Evolutionary conservation across 164 flowering plant genomes (phyloP).

Genomic region (Stephania cephalantha): DNA sequence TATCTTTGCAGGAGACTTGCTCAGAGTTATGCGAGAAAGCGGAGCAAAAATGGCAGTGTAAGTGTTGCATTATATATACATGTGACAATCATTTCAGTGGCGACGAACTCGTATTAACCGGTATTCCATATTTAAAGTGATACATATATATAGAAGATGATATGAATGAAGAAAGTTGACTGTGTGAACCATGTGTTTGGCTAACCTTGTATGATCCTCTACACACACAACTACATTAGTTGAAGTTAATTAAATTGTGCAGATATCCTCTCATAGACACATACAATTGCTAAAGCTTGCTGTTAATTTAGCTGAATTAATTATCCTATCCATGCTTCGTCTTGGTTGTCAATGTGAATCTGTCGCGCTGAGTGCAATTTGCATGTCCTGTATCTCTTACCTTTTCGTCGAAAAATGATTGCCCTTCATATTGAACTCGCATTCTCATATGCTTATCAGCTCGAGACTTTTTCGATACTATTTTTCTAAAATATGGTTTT

Average conservation of each 20-base stretch:
- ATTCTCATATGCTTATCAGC: not conserved
- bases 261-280: too few relatives aligned
- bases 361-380: too few relatives aligned
- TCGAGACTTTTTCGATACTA: not conserved
- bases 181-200: not conserved
- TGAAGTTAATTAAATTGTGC: not conserved
- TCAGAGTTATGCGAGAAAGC: slow-evolving; percentile 69
- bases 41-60: slow-evolving; percentile 49
- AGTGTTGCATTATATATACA: slow-evolving; percentile 16
- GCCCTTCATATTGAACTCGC: not conserved
- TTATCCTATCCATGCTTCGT: too few relatives aligned
- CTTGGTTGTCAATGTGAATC: too few relatives aligned
- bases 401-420: not conserved
- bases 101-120: not conserved
- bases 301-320: too few relatives aligned
- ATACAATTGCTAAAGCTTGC: too few relatives aligned
- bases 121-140: not conserved
- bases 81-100: not conserved
- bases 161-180: not conserved
- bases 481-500: too few relatives aligned
- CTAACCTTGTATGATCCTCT: not conserved
- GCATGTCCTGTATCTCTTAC: not conserved
- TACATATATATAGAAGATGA: not conserved
- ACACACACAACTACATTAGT: not conserved
- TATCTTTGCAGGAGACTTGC: slow-evolving; percentile 64